These are phyloP conservation scores for Coniochaeta hoffmannii DNA, from an alignment of 2,329 filamentous ascomycete genomes.

Conservation along the genomic window DNA sequence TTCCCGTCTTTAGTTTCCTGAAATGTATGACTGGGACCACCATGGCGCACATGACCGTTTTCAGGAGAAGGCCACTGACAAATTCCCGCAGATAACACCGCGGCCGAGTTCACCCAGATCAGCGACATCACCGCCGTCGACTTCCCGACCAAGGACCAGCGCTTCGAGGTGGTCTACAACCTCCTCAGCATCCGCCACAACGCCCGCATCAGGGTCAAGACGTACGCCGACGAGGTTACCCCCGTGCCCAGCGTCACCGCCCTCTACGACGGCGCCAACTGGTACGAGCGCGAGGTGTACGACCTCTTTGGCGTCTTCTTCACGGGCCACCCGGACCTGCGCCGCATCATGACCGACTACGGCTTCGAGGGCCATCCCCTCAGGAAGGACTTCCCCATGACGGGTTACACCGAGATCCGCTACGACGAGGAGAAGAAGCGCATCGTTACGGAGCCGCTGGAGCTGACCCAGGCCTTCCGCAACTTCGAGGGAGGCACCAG, in stretches of 20 bases:
- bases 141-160: slow-evolving; percentile 89
- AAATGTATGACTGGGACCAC: slow-evolving; percentile 50
- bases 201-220: slow-evolving; percentile 94
- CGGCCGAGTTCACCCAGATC: slow-evolving; percentile 92
- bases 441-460: slow-evolving; percentile 94
- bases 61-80: not conserved
- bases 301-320: slow-evolving; percentile 98
- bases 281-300: slow-evolving; percentile 98
- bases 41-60: not conserved
- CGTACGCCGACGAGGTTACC: slow-evolving; percentile 92
- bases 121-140: slow-evolving; percentile 91
- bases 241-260: slow-evolving; percentile 82
- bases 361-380: slow-evolving; percentile 97
- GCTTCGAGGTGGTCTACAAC: slow-evolving; percentile 98
- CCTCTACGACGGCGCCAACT: slow-evolving; percentile 92
- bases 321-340: slow-evolving; percentile 85
- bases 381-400: slow-evolving; percentile 96
- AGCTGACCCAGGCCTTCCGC: slow-evolving; percentile 95
- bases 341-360: slow-evolving; percentile 98
- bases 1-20: slow-evolving; percentile 89
- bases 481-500: slow-evolving; percentile 91
- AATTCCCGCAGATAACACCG: slow-evolving; percentile 66
- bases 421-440: slow-evolving; percentile 99
- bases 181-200: slow-evolving; percentile 93
- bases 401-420: slow-evolving; percentile 94